These are phyloP conservation scores for Blastocystis sp. DNA, from an alignment of 352 stramenopile genomes.

Conservation along the genomic window DNA sequence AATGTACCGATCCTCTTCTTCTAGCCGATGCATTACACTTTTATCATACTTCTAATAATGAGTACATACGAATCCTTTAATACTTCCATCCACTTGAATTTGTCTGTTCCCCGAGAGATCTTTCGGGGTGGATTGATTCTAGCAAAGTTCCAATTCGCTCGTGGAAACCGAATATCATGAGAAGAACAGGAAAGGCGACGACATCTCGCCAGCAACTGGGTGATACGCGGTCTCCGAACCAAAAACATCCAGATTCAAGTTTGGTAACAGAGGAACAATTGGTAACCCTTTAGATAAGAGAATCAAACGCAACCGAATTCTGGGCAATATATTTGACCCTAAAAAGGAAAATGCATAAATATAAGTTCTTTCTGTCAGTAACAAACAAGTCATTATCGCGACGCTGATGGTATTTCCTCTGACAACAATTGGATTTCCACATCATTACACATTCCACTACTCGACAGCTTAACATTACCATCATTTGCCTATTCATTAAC, in stretches of 20 bases:
- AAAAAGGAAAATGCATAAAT: no score
- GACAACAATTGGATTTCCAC: neutral
- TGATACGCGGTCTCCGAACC: neutral
- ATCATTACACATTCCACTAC: neutral
- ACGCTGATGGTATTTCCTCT: neutral
- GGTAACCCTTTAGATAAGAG: neutral
- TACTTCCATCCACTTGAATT: conserved; percentile 64
- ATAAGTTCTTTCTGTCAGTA: no score
- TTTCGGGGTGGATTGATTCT: neutral
- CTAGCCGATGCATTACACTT: neutral
- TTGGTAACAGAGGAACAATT: neutral
- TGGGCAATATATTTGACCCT: no score
- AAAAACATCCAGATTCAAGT: neutral
- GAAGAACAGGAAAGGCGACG: neutral
- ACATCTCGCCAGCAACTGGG: neutral
- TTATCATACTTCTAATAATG: conserved; percentile 20
- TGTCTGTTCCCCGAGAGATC: neutral
- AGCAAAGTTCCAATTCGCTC: neutral
- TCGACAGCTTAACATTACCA: conserved; percentile 1
- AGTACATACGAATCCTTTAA: neutral
- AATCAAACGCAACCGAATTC: neutral
- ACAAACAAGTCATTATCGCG: neutral
- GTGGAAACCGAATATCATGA: neutral
- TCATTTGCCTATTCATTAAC: conserved; percentile 11
- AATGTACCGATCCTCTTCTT: conserved; percentile 47